Percentiles rank a stretch among this genome's conserved stretches.
These are phyloP conservation scores for Trichaptum fuscoviolaceum DNA, from an alignment of 768 basidiomycete species.

Conservation along the genomic window DNA sequence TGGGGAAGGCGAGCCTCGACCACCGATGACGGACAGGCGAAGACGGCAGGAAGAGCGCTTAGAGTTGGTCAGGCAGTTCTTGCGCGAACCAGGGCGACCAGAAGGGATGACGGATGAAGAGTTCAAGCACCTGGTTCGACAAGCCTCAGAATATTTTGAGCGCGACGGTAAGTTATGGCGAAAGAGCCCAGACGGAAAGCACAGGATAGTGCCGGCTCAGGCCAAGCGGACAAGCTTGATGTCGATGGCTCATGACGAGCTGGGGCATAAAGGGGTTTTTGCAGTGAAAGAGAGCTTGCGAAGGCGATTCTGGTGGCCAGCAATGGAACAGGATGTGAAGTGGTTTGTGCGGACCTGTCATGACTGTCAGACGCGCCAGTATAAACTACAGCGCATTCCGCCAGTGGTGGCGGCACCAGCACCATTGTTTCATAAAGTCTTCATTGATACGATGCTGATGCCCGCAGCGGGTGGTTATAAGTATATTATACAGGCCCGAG, in stretches of 20 bases:
- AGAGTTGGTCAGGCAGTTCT: not conserved
- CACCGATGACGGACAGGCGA: not conserved
- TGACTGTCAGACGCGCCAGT: conserved; percentile 4
- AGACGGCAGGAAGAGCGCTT: not conserved
- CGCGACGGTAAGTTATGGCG: conserved; percentile 12
- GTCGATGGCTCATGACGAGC: conserved; percentile 14
- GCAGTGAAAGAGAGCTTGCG: conserved; percentile 13
- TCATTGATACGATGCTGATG: conserved; percentile 12
- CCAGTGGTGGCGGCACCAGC: conserved; percentile 17
- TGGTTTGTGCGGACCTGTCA: conserved; percentile 23
- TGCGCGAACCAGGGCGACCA: not conserved
- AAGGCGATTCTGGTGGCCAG: conserved; percentile 26
- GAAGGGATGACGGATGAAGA: conserved; percentile 1
- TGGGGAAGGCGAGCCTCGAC: not conserved
- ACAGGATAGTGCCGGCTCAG: conserved; percentile 16
- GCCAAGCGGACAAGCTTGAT: conserved; percentile 9
- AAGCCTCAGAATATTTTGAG: conserved; percentile 6
- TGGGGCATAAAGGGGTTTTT: conserved; percentile 17
- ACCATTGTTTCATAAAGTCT: conserved; percentile 18
- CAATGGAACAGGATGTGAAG: conserved; percentile 21
- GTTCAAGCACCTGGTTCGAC: conserved; percentile 4
- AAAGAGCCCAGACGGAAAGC: conserved; percentile 10
- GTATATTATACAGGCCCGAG: conserved; percentile 28
- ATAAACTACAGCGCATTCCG: conserved; percentile 7
- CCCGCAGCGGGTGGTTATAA: conserved; percentile 15